Evolutionary conservation across 1,139 yeast species (phyloP).

Genomic region (Kodamaea sp.): DNA sequence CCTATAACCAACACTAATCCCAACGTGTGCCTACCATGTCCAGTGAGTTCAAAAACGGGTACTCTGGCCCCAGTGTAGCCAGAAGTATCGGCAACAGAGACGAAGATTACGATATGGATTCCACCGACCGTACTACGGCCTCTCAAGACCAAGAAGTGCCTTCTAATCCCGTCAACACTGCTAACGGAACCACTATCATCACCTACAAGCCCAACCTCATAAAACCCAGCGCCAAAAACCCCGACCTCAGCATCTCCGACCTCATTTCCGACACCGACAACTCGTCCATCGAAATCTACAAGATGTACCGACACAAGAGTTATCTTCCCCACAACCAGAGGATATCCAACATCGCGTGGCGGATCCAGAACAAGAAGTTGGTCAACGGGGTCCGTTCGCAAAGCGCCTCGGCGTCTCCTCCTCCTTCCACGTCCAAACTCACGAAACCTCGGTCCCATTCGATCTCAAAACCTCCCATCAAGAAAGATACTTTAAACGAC

Average conservation of each 20-base stretch:
- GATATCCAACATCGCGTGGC: slow-evolving; percentile 49
- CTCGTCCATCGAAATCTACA: slow-evolving; percentile 35
- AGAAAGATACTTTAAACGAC: slow-evolving; percentile 17
- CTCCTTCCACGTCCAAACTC: slow-evolving; percentile 5
- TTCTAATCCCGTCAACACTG: background rate
- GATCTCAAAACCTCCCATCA: slow-evolving; percentile 8
- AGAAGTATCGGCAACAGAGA: background rate
- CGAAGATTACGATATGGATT: background rate
- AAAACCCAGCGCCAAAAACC: slow-evolving; percentile 4
- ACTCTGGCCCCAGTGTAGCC: background rate
- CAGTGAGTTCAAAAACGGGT: background rate
- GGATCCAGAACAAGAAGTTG: slow-evolving; percentile 43
- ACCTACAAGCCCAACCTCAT: slow-evolving; percentile 14
- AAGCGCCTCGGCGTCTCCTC: background rate
- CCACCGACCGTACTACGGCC: background rate
- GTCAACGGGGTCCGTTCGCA: slow-evolving; percentile 8
- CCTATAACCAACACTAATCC: no score
- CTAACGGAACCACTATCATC: slow-evolving; percentile 10
- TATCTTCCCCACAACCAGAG: slow-evolving; percentile 48
- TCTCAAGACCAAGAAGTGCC: background rate
- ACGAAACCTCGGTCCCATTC: slow-evolving; percentile 12
- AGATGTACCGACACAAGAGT: slow-evolving; percentile 46
- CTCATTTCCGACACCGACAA: slow-evolving; percentile 34
- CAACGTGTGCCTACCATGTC: no score
- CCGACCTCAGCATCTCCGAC: slow-evolving; percentile 16